Evolutionary conservation across 2,329 filamentous ascomycete species (phyloP).

Genomic region (Colletotrichum sp.): DNA sequence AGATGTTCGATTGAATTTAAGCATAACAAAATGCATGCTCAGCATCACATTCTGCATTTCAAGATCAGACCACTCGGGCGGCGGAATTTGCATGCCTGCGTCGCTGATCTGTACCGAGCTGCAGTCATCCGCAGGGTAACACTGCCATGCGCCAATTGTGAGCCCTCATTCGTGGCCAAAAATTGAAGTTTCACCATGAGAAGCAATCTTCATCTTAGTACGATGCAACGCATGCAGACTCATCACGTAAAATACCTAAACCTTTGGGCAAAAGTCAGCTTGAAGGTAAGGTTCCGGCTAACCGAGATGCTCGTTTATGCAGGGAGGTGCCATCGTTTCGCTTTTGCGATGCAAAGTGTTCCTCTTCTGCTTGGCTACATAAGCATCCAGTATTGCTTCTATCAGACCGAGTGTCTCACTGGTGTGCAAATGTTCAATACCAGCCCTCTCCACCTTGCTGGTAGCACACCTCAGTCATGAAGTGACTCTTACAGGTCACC

Average conservation of each 20-base stretch:
- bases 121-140: neutral
- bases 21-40: neutral
- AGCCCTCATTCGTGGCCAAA: neutral
- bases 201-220: neutral
- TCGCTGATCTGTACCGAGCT: neutral
- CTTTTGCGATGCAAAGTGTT: neutral
- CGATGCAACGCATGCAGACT: neutral
- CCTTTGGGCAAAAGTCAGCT: neutral
- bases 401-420: neutral
- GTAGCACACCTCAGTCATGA: neutral
- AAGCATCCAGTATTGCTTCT: neutral
- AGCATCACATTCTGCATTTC: neutral
- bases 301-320: neutral
- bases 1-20: neutral
- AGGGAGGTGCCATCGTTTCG: neutral
- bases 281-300: neutral
- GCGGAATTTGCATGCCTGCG: neutral
- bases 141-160: neutral
- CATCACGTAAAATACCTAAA: neutral
- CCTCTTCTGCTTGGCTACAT: neutral
- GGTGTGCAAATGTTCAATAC: neutral
- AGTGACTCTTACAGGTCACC: neutral
- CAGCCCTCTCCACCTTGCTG: neutral
- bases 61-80: neutral
- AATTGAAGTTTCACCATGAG: neutral